These are phyloP conservation scores for Deinandra increscens DNA, from an alignment of 129 eudicot genomes.

Conservation along the genomic window DNA sequence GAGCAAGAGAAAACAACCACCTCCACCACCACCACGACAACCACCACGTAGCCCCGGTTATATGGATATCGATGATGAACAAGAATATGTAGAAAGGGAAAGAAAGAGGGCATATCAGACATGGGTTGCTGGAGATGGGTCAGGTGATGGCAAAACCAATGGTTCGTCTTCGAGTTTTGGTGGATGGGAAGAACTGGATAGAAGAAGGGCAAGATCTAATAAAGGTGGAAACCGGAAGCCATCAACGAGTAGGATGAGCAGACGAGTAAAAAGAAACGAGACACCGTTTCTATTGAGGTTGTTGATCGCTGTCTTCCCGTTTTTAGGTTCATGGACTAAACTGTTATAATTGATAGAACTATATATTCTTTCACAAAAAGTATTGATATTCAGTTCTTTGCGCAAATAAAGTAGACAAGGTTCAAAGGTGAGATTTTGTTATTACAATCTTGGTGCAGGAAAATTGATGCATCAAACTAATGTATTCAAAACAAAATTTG, in stretches of 20 bases:
- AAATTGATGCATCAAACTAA: conserved; percentile 6
- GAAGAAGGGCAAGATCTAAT: conserved; percentile 15
- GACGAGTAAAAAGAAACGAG: conserved; percentile 36
- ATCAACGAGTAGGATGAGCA: conserved; percentile 36
- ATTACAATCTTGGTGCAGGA: conserved; percentile 9
- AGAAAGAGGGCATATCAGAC: conserved; percentile 41
- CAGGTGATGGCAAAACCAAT: conserved; percentile 21
- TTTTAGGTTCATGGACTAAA: conserved; percentile 70
- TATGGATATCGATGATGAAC: conserved; percentile 32
- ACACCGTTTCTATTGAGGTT: conserved; percentile 62
- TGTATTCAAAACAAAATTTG: conserved; percentile 29
- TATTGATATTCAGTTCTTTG: conserved; percentile 7
- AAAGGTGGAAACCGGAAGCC: conserved; percentile 23
- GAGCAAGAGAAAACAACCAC: conserved; percentile 38
- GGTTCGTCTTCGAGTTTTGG: conserved; percentile 47
- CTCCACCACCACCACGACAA: conserved; percentile 15
- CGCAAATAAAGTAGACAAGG: conserved; percentile 16
- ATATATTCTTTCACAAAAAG: not conserved
- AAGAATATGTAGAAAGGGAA: conserved; percentile 26
- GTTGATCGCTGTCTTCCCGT: conserved; percentile 74
- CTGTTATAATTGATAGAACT: conserved; percentile 39
- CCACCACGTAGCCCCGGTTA: conserved; percentile 29
- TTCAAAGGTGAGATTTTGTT: conserved; percentile 2
- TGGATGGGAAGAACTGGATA: conserved; percentile 92
- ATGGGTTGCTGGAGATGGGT: conserved; percentile 46